phyloP scores from a whole-genome alignment of 805 yeast species.

The Wickerhamiella cacticola region DNA sequence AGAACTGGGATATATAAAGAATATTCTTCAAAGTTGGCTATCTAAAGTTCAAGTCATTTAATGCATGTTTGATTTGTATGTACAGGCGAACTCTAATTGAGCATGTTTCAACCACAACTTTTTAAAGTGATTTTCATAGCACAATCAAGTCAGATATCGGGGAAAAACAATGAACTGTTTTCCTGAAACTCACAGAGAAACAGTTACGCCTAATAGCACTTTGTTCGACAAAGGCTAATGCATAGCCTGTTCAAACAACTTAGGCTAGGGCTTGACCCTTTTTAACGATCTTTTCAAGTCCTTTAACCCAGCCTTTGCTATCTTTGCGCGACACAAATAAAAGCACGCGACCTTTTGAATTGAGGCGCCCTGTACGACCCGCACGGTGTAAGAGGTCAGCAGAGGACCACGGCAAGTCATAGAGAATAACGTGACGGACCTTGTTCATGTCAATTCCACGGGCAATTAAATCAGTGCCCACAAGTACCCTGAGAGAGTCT shows the following conservation, averaged over 20 bases:
- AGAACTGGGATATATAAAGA: too few relatives aligned
- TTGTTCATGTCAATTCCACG: constrained; percentile 81
- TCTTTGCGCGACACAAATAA: constrained; percentile 57
- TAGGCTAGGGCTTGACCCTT: constrained; percentile 28
- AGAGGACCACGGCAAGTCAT: constrained; percentile 75
- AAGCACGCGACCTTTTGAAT: constrained; percentile 76
- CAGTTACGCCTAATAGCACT: background rate
- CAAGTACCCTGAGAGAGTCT: constrained; percentile 38
- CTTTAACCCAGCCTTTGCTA: constrained; percentile 70
- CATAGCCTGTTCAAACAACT: background rate
- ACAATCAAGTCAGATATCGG: too few relatives aligned
- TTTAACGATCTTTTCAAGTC: constrained; percentile 57
- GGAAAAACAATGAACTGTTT: too few relatives aligned
- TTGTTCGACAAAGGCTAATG: too few relatives aligned
- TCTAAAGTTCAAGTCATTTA: too few relatives aligned
- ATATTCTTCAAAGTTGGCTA: too few relatives aligned
- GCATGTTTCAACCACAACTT: too few relatives aligned
- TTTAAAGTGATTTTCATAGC: too few relatives aligned
- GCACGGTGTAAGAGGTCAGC: constrained; percentile 82
- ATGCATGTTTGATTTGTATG: too few relatives aligned
- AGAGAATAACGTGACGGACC: constrained; percentile 66
- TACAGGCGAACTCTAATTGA: too few relatives aligned
- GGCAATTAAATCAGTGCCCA: constrained; percentile 81
- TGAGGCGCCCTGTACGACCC: constrained; percentile 92
- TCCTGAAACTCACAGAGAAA: too few relatives aligned